Evolutionary conservation across 345 rosid genomes (phyloP), one percentile per base, ranked within the genome.

Genomic region (Cardamine resedifolia): DNA sequence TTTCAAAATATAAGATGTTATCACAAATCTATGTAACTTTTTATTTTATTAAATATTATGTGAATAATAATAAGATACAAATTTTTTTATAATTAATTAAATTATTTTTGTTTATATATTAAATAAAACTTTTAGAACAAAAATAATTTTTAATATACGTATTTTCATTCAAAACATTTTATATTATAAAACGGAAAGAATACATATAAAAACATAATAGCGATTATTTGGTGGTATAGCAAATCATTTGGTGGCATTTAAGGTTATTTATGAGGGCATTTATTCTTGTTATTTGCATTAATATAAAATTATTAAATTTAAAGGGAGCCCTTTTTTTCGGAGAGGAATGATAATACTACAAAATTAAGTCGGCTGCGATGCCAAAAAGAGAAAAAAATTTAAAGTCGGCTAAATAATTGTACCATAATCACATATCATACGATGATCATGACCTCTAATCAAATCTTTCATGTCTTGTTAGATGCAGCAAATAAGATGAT

Each of bases 171-270:
- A n/a, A n/a, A n/a, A n/a, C n/a, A n/a, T n/a, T n/a, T n/a, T n/a
- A n/a, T n/a, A n/a, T n/a, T n/a, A n/a, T n/a, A n/a, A n/a, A n/a
- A n/a, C n/a, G n/a, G n/a, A n/a, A n/a, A n/a, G n/a, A n/a, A n/a
- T n/a, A n/a, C n/a, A n/a, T n/a, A n/a, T n/a, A n/a, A n/a, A n/a
- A n/a, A n/a, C n/a, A n/a, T n/a, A n/a, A n/a, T n/a, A n/a, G n/a
- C n/a, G n/a, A n/a, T n/a, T n/a, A n/a, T n/a, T n/a, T n/a, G n/a
- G n/a, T 45, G 41, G 24, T 57, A 38, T 72, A 44, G 58, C 71
- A 73, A 64, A 73, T 57, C 14, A 57, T 44, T 43, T 64, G 57
- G 48, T 72, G 76, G 65, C 50, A 64, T 73, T 72, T 73, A 64
- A 55, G 31, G 49, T 44, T 64, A 64, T 64, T 53, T 55, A 72